Conservation (phyloP, 176 grass and related monocot species). For the Oryza officinalis region DNA sequence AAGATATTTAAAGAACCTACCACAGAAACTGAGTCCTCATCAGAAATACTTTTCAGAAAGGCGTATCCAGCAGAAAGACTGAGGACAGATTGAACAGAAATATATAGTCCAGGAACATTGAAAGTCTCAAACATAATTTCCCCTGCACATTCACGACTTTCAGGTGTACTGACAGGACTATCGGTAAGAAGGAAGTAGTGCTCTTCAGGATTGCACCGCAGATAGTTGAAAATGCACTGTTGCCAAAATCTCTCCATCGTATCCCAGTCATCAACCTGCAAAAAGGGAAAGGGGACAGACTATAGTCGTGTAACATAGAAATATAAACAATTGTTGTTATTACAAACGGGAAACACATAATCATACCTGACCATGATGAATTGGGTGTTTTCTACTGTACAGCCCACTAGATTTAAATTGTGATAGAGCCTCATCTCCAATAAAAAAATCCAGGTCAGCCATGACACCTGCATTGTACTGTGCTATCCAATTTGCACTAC, state of each 20-base stretch:
- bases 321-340: neutral
- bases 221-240: slow-evolving; percentile 89
- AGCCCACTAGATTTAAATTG: slow-evolving; percentile 60
- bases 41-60: slow-evolving; percentile 54
- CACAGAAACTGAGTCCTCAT: slow-evolving; percentile 46
- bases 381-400: slow-evolving; percentile 75
- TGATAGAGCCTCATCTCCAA: slow-evolving; percentile 85
- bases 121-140: slow-evolving; percentile 99
- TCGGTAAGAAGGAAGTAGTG: slow-evolving; percentile 95
- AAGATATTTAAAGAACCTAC: slow-evolving; percentile 50
- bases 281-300: slow-evolving; percentile 28
- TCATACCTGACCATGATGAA: slow-evolving; percentile 74
- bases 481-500: slow-evolving; percentile 77
- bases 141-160: slow-evolving; percentile 93
- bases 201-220: slow-evolving; percentile 89
- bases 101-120: slow-evolving; percentile 92
- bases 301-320: neutral
- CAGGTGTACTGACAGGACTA: slow-evolving; percentile 79
- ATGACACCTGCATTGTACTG: slow-evolving; percentile 99
- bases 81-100: slow-evolving; percentile 89
- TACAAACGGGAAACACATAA: neutral
- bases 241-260: slow-evolving; percentile 99
- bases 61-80: slow-evolving; percentile 87
- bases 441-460: slow-evolving; percentile 97
- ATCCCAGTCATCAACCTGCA: slow-evolving; percentile 92